phyloP scores from a whole-genome alignment of 768 basidiomycete genomes.

The Neoboletus magnificus region DNA sequence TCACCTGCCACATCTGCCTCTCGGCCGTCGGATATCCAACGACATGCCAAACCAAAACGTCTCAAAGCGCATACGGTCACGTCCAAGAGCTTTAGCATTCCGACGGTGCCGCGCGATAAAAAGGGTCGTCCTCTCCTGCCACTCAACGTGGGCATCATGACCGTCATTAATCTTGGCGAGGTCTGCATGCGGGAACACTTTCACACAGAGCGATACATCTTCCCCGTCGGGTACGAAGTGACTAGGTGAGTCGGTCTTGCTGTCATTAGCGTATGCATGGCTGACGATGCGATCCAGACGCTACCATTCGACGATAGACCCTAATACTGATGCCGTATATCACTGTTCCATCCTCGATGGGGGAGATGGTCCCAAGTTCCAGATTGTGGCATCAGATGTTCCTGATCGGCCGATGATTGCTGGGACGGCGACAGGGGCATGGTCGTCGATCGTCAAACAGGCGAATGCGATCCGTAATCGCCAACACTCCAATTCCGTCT shows the following conservation, averaged over 20 bases:
- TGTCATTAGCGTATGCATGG: background rate
- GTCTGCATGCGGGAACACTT: conserved; percentile 83
- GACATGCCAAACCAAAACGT: conserved; percentile 68
- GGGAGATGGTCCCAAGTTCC: conserved; percentile 82
- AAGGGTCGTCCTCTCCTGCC: conserved; percentile 69
- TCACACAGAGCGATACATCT: conserved; percentile 85
- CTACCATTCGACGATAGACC: conserved; percentile 74
- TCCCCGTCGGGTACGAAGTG: conserved; percentile 83
- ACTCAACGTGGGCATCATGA: conserved; percentile 85
- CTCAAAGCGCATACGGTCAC: conserved; percentile 80
- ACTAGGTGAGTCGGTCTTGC: conserved; percentile 48
- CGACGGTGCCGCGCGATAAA: conserved; percentile 74
- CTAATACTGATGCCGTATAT: conserved; percentile 65
- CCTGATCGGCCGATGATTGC: conserved; percentile 72
- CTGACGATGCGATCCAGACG: conserved; percentile 43
- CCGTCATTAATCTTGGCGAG: conserved; percentile 67
- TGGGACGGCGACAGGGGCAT: conserved; percentile 85
- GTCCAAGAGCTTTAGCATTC: conserved; percentile 73
- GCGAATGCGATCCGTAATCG: conserved; percentile 79
- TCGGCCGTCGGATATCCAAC: conserved; percentile 29
- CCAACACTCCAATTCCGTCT: conserved; percentile 83
- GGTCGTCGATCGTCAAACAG: conserved; percentile 79
- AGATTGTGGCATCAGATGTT: conserved; percentile 72
- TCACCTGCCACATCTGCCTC: conserved; percentile 21
- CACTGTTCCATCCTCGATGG: conserved; percentile 83